Evolutionary conservation across 176 grass and related monocot genomes (phyloP), one percentile per base, ranked within the genome.

Genomic region (Musa itinerans): DNA sequence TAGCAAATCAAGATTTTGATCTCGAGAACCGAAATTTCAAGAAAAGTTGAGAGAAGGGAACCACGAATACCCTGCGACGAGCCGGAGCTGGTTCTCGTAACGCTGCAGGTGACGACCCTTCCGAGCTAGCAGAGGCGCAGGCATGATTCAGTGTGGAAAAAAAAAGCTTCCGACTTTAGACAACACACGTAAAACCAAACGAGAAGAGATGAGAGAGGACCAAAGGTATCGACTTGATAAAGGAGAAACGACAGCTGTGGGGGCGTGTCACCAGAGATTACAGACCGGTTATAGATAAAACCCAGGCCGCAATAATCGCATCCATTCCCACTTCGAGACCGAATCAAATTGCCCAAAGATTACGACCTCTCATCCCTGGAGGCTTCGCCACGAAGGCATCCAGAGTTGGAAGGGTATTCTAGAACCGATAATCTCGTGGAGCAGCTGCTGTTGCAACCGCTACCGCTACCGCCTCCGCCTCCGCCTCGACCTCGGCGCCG

Each of bases 31-130:
- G 4, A 43, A 43, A 43, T 43, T 43, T 43, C 34, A 43, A 43
- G 34, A 43, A 17, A 7, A 58, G 55, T 58, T 58, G 14, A 24
- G 9, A 74, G 11, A 58, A 57, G 9, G 54, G 72, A 75, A 19
- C 10, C 8, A 20, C 29, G 27, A 19, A 70, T 79, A 79, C 77
- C 77, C 77, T 9, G 77, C 65, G 1, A 79, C 77, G 43, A 79
- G 77, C 25, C 77, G 77, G 17, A 22, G 54, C 15, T 57, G 26
- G 25, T 59, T 16, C n/a, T 79, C 77, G 13, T 79, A 79, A 8
- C 77, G 77, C 66, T 79, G 77, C 52, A 24, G 63, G 8, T 71
- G 63, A 13, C 77, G 65, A 20, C 77, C 77, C 27, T 10, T 79
- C 65, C 77, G 65, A 79, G 77, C 77, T 48, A 70, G 5, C 65